These are phyloP conservation scores for Quambalaria eucalypti DNA, from an alignment of 1,284 basidiomycete species.

Conservation along the genomic window DNA sequence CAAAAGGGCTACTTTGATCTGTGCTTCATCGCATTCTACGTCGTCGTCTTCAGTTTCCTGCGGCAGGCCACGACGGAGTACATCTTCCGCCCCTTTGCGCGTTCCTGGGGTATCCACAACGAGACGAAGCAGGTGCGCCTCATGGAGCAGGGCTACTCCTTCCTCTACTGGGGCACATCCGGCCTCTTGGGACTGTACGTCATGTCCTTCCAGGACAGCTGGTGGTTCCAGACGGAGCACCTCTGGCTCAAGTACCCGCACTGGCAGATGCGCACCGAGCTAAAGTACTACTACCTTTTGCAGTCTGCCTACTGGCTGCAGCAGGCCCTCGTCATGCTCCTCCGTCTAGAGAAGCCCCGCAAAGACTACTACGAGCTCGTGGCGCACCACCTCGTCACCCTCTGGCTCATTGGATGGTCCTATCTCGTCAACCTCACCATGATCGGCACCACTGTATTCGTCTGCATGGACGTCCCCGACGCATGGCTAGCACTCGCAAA, in stretches of 20 bases:
- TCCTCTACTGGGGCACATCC: constrained; percentile 31
- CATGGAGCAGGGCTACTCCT: constrained; percentile 42
- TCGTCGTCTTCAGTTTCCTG: constrained; percentile 77
- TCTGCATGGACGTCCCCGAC: constrained; percentile 96
- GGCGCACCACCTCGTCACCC: constrained; percentile 73
- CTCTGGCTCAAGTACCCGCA: constrained; percentile 43
- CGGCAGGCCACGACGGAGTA: constrained; percentile 69
- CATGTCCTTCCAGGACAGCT: constrained; percentile 76
- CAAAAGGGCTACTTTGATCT: constrained; percentile 28
- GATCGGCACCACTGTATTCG: constrained; percentile 84
- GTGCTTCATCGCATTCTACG: constrained; percentile 1
- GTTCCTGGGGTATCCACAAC: constrained; percentile 40
- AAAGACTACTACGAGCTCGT: constrained; percentile 84
- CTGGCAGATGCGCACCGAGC: constrained; percentile 67
- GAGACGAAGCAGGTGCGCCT: constrained; percentile 37
- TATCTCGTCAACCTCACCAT: constrained; percentile 55
- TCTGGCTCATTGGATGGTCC: constrained; percentile 79
- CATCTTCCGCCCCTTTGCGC: constrained; percentile 63
- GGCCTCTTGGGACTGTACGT: constrained; percentile 55
- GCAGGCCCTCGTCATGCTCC: constrained; percentile 75
- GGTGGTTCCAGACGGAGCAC: constrained; percentile 61
- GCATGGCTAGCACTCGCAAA: constrained; percentile 57
- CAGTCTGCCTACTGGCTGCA: constrained; percentile 80
- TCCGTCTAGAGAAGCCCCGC: constrained; percentile 82
- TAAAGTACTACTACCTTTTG: constrained; percentile 84